Evolutionary conservation across 352 stramenopile species (phyloP), one percentile per base, ranked within the genome.

Genomic region (Pythium folliculosum): DNA sequence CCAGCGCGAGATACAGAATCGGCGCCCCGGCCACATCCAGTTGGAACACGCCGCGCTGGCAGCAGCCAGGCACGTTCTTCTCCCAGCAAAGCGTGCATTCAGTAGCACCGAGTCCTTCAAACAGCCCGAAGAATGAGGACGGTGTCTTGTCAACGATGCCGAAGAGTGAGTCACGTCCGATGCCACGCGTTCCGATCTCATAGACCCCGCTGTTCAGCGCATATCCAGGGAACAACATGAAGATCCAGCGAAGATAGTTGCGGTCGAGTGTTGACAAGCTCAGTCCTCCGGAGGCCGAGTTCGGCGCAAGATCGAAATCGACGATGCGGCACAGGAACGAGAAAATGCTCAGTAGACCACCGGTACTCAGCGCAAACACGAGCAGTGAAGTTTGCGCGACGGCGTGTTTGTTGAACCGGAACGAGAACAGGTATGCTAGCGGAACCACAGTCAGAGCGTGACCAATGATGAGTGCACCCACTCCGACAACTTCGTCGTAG

Each of bases 321-420:
- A 91, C 76, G 21, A 91, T 65, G 21, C 82, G 80, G 58, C 82
- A 91, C 56, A 91, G 45, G 64, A 91, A 89, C 32, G 82, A 91
- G 51, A 91, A 82, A 40, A 91, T 89, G 40, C 80, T 89, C 17
- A 91, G 66, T 44, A 88, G 62, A 17, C 78, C 80, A 19, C 81
- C 83, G 0, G 80, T 81, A 48, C 72, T 73, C 0, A 91, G 70
- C 2, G 67, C 71, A 44, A 91, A 81, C 4, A 89, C 77, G 19
- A 91, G 69, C 45, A 89, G 47, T 17, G 73, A 79, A n/a, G 80
- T 89, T 58, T 91, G 83, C 0, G 83, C 83, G 17, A 75, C 65
- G 1, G 81, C 72, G 58, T 89, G 77, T 56, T 83, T 81, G 30
- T 75, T 78, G 52, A 86, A 90, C 12, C 75, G 75, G 45, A 79